phyloP scores from a whole-genome alignment of 805 yeast species.

The Yarrowia keelungensis region DNA sequence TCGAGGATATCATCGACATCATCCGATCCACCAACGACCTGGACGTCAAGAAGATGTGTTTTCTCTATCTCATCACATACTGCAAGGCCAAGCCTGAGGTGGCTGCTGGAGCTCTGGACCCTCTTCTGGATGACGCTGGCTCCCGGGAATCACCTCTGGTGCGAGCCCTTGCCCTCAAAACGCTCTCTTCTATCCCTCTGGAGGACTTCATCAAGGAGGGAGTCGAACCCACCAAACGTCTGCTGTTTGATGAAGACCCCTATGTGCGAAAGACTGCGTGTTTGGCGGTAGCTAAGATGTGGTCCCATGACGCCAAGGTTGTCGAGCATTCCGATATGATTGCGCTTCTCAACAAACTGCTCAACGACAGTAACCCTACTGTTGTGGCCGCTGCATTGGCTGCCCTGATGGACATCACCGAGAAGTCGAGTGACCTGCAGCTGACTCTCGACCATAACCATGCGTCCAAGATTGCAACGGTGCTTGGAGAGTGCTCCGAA shows the following conservation, averaged over 20 bases:
- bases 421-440: constrained; percentile 57
- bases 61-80: constrained; percentile 67
- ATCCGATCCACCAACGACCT: constrained; percentile 61
- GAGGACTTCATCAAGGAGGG: constrained; percentile 60
- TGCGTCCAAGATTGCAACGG: constrained; percentile 54
- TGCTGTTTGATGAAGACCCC: constrained; percentile 59
- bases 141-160: constrained; percentile 57
- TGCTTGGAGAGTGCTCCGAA: constrained; percentile 55
- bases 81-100: constrained; percentile 64
- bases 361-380: constrained; percentile 63
- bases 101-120: constrained; percentile 62
- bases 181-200: constrained; percentile 66
- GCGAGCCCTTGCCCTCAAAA: constrained; percentile 67
- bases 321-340: constrained; percentile 57
- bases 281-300: constrained; percentile 69
- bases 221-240: constrained; percentile 50
- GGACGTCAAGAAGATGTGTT: constrained; percentile 75
- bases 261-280: constrained; percentile 74
- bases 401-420: constrained; percentile 69
- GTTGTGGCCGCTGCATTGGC: constrained; percentile 78
- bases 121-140: constrained; percentile 60
- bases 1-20: constrained; percentile 64
- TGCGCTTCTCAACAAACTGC: constrained; percentile 57
- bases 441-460: constrained; percentile 61
- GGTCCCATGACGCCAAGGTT: constrained; percentile 60